phyloP scores from a whole-genome alignment of 441 rosid genomes.

The Populus hybrid region DNA sequence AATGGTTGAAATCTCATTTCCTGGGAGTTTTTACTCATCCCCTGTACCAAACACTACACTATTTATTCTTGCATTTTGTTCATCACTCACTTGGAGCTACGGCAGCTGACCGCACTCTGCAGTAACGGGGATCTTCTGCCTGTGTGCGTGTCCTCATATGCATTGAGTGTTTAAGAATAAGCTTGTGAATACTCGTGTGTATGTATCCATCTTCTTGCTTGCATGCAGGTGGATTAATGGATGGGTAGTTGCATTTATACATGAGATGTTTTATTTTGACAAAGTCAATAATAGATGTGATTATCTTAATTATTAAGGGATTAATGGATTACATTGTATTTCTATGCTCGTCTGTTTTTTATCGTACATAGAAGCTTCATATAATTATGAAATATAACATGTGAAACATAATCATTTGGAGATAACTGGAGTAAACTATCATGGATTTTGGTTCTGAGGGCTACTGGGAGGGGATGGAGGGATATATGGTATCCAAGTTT shows the following conservation, averaged over 20 bases:
- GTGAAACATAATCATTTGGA: not conserved
- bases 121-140: no score
- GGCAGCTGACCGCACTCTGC: no score
- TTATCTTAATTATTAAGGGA: not conserved
- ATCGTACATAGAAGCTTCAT: constrained; percentile 18
- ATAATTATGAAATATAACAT: constrained; percentile 13
- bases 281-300: not conserved
- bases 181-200: no score
- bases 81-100: no score
- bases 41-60: no score
- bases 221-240: no score
- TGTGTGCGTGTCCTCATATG: no score
- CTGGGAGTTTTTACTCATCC: no score
- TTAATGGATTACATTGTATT: not conserved
- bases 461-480: constrained; percentile 46
- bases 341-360: not conserved
- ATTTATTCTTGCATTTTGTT: no score
- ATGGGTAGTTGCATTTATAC: not conserved
- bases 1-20: no score
- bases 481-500: constrained; percentile 35
- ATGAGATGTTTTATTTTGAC: not conserved
- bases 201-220: no score
- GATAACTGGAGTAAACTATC: not conserved
- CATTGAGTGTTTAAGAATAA: no score
- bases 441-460: constrained; percentile 34